phyloP scores from a whole-genome alignment of 768 basidiomycete genomes.

The Trametes gibbosa region DNA sequence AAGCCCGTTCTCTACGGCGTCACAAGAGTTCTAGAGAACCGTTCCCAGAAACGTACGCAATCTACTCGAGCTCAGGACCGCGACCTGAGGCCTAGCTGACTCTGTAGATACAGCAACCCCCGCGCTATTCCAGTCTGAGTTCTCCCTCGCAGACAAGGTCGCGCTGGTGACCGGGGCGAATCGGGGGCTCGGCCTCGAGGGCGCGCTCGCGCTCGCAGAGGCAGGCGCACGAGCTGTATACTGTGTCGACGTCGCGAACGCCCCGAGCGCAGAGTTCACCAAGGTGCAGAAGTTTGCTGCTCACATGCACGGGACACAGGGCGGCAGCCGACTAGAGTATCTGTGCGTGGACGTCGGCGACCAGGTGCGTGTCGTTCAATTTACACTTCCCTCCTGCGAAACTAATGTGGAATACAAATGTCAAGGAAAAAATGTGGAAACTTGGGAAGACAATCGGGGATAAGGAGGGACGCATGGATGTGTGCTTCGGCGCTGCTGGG shows the following conservation, averaged over 20 bases:
- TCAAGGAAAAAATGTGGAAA: constrained; percentile 44
- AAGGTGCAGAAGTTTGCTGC: constrained; percentile 45
- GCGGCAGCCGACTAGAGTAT: constrained; percentile 51
- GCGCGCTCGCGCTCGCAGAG: constrained; percentile 71
- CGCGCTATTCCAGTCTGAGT: neutral
- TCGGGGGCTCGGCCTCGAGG: constrained; percentile 70
- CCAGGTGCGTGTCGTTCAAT: constrained; percentile 36
- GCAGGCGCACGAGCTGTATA: constrained; percentile 64
- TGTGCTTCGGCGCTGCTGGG: constrained; percentile 76
- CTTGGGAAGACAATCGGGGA: constrained; percentile 57
- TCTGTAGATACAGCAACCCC: neutral
- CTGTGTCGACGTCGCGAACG: constrained; percentile 58
- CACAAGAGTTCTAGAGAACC: neutral
- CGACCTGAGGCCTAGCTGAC: neutral
- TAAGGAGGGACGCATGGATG: constrained; percentile 66
- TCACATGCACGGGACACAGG: constrained; percentile 8
- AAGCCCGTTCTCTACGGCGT: neutral
- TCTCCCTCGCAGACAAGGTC: constrained; percentile 26
- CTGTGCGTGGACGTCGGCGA: constrained; percentile 60
- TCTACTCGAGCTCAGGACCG: neutral
- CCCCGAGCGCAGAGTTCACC: constrained; percentile 55
- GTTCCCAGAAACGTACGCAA: neutral
- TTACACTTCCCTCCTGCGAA: constrained; percentile 5
- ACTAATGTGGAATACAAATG: constrained; percentile 52
- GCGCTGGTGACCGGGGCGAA: constrained; percentile 39